These are phyloP conservation scores for Penicillium sp. DNA, from an alignment of 2,329 filamentous ascomycete species.

Conservation along the genomic window DNA sequence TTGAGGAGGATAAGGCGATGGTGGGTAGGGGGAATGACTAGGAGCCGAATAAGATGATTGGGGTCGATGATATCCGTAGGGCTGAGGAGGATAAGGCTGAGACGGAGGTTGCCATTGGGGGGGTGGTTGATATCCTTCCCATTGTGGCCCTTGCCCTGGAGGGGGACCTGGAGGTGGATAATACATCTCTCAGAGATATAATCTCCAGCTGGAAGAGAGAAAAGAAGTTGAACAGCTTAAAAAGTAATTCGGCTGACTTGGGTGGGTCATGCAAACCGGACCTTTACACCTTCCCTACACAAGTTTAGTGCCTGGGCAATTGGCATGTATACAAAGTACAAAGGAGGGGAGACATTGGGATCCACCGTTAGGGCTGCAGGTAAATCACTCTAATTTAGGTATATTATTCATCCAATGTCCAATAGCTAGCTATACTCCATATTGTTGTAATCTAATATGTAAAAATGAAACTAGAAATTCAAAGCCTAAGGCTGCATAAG, in stretches of 20 bases:
- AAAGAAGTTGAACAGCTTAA: constrained; percentile 5
- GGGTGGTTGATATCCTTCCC: constrained; percentile 18
- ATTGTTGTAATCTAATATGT: neutral
- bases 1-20: neutral
- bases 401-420: neutral
- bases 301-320: constrained; percentile 1
- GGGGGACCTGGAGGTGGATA: constrained; percentile 18
- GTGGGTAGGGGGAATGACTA: constrained; percentile 3
- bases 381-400: neutral
- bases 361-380: constrained; percentile 8
- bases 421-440: neutral
- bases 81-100: constrained; percentile 19
- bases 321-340: neutral
- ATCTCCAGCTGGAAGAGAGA: neutral
- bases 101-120: constrained; percentile 19
- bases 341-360: neutral
- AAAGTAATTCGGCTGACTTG: constrained; percentile 2
- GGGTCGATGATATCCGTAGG: constrained; percentile 13
- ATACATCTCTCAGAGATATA: constrained; percentile 10
- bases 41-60: constrained; percentile 10
- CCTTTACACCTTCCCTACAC: neutral
- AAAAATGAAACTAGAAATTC: neutral
- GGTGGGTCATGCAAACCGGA: constrained; percentile 3
- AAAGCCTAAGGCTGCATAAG: neutral
- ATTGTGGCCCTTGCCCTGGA: constrained; percentile 11